phyloP scores from a whole-genome alignment of 768 basidiomycete genomes.

The Pleurotus platypus region DNA sequence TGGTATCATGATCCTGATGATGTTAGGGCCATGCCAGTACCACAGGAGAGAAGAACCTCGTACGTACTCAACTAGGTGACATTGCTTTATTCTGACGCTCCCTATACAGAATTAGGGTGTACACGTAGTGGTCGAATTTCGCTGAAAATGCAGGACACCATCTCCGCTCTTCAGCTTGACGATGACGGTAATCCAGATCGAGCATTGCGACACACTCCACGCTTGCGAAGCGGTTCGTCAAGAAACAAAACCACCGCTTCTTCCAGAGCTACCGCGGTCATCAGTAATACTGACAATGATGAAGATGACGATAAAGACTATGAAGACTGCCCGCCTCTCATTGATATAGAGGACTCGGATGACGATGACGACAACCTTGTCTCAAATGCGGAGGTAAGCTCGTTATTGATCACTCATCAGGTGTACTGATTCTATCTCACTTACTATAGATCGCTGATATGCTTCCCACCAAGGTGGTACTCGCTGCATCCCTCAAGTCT shows the following conservation, averaged over 20 bases:
- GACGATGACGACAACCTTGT: background rate
- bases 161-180: background rate
- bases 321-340: background rate
- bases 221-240: background rate
- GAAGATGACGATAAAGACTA: background rate
- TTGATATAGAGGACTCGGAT: background rate
- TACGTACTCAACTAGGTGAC: background rate
- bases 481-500: background rate
- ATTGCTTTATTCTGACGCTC: background rate
- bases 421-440: background rate
- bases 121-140: background rate
- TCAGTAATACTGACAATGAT: too few species aligned
- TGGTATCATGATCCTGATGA: conserved; percentile 9
- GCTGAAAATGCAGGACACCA: background rate
- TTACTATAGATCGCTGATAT: background rate
- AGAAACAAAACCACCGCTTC: background rate
- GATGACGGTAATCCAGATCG: background rate
- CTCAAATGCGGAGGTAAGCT: background rate
- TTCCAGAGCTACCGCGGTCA: too few species aligned
- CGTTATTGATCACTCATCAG: background rate
- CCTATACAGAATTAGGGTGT: background rate
- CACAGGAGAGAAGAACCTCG: background rate
- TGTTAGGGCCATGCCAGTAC: background rate
- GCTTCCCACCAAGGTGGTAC: background rate
- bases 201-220: background rate